These are phyloP conservation scores for Talaromyces sp. DNA, from an alignment of 2,329 filamentous ascomycete species.

Conservation along the genomic window DNA sequence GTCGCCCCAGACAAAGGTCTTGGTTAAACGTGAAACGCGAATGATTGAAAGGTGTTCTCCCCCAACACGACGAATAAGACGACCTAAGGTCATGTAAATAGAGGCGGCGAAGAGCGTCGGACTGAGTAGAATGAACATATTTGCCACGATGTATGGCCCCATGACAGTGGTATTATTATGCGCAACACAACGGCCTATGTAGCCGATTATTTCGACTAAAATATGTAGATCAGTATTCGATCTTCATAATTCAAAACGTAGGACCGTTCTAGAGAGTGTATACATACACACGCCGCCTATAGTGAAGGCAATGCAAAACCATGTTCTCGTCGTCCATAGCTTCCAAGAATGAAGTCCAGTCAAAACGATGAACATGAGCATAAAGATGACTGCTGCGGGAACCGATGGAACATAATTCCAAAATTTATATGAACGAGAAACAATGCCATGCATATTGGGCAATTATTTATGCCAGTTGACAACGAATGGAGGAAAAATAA, in stretches of 20 bases:
- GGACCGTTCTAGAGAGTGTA: too few species aligned
- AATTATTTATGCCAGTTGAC: too few species aligned
- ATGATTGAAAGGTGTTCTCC: slow-evolving; percentile 25
- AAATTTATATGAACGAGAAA: slow-evolving; percentile 8
- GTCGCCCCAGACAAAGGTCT: slow-evolving; percentile 26
- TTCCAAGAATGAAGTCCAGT: slow-evolving; percentile 40
- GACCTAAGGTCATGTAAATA: slow-evolving; percentile 30
- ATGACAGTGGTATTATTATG: background rate
- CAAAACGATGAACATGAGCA: slow-evolving; percentile 40
- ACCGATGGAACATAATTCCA: slow-evolving; percentile 44
- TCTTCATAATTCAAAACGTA: background rate
- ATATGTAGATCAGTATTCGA: background rate
- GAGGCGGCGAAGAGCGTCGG: slow-evolving; percentile 33
- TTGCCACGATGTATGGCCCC: slow-evolving; percentile 23
- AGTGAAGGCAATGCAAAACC: slow-evolving; percentile 42
- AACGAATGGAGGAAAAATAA: too few species aligned
- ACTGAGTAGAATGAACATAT: slow-evolving; percentile 24
- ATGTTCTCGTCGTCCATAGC: slow-evolving; percentile 40
- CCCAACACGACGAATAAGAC: slow-evolving; percentile 22
- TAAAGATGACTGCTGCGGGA: slow-evolving; percentile 42
- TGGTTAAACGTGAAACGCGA: slow-evolving; percentile 24
- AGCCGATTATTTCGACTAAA: background rate
- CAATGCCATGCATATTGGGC: too few species aligned
- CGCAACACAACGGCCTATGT: background rate
- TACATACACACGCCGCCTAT: slow-evolving; percentile 35